Evolutionary conservation across 306 rosid species (phyloP).

Genomic region (Quercus gilva): DNA sequence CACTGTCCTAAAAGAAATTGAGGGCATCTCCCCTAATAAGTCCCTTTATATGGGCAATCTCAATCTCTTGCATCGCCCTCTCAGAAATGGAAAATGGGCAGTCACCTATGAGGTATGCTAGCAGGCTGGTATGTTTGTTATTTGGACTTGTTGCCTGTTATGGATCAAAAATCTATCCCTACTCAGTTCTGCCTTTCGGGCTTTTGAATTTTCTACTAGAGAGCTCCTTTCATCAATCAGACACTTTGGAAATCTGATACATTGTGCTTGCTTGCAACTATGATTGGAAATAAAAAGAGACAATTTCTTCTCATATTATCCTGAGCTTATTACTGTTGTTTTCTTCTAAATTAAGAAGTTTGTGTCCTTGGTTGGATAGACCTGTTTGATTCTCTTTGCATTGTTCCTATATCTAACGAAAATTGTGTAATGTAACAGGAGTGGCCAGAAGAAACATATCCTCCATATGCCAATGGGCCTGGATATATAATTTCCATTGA

Average conservation of each 20-base stretch:
- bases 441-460: conserved; percentile 93
- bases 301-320: background rate
- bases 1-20: conserved; percentile 77
- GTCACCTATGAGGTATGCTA: conserved; percentile 81
- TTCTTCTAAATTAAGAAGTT: background rate
- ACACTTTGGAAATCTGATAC: background rate
- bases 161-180: background rate
- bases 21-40: conserved; percentile 48
- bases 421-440: conserved; percentile 54
- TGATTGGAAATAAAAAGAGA: background rate
- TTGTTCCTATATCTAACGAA: conserved; percentile 18
- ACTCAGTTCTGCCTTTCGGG: background rate
- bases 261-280: conserved; percentile 2
- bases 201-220: background rate
- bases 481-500: conserved; percentile 82
- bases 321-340: background rate
- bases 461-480: conserved; percentile 97
- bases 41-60: conserved; percentile 97
- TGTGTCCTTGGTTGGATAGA: background rate
- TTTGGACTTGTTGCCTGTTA: conserved; percentile 5
- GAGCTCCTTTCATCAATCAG: background rate
- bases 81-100: conserved; percentile 92
- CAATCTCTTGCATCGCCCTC: conserved; percentile 97
- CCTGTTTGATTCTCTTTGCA: background rate
- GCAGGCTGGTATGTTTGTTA: conserved; percentile 6